phyloP scores from a whole-genome alignment of 2,329 filamentous ascomycete species.

The Trichothecium roseum region DNA sequence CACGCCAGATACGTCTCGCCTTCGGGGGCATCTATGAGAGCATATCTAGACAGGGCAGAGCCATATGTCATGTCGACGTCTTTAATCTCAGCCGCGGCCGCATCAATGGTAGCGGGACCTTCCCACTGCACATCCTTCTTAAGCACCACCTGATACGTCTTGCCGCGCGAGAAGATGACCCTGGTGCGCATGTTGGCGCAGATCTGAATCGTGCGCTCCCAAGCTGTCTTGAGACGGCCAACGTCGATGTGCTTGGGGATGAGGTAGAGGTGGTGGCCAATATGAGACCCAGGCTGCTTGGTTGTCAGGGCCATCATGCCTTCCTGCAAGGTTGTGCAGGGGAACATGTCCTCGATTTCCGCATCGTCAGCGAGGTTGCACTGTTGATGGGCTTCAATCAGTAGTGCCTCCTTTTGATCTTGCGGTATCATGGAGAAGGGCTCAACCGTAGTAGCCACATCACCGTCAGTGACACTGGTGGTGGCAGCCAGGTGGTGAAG shows the following conservation, averaged over 20 bases:
- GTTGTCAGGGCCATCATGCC: slow-evolving; percentile 22
- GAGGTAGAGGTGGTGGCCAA: slow-evolving; percentile 14
- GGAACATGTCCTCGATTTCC: slow-evolving; percentile 19
- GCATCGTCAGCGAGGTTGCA: neutral
- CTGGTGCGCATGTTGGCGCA: slow-evolving; percentile 5
- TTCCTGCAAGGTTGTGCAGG: slow-evolving; percentile 24
- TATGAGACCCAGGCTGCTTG: slow-evolving; percentile 20
- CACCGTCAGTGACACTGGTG: too few relatives aligned
- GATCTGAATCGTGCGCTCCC: slow-evolving; percentile 3
- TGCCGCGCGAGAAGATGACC: slow-evolving; percentile 5
- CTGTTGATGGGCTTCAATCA: too few relatives aligned
- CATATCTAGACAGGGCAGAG: neutral
- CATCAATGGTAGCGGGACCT: too few relatives aligned
- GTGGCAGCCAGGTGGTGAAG: slow-evolving; percentile 3
- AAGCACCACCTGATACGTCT: slow-evolving; percentile 6
- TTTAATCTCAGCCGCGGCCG: too few relatives aligned
- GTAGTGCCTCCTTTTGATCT: too few relatives aligned
- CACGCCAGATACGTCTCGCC: slow-evolving; percentile 6
- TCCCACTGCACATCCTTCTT: slow-evolving; percentile 4
- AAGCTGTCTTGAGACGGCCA: slow-evolving; percentile 5
- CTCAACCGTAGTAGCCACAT: too few relatives aligned
- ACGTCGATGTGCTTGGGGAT: slow-evolving; percentile 10
- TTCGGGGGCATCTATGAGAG: neutral
- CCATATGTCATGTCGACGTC: slow-evolving; percentile 1
- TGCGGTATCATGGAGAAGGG: too few relatives aligned